Base-by-base conservation (phyloP, 2,329 filamentous ascomycete genomes). In the Endothia cerciana region DNA sequence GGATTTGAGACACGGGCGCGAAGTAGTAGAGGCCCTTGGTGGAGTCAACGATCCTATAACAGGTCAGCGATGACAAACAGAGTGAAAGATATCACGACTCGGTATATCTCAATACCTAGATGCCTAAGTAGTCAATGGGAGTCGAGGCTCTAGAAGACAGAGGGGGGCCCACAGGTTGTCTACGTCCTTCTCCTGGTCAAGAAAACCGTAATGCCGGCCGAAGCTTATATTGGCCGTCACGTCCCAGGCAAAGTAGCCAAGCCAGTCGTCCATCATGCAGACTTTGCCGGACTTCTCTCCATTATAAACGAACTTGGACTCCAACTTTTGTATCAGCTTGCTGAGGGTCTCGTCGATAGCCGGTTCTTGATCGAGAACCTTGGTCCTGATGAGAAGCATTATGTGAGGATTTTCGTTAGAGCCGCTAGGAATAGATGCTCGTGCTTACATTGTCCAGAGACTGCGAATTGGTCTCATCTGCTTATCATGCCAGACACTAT, bases 21-120 rank as follows among this genome's bases (percentile, higher is more conserved):
- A 74, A 72, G 66, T 77, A 72, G 53, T 78, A 75, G 3, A 78
- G 70, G 2, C 78, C 72, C 47, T 75, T 69, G 22, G 36, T 45
- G 3, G 60, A 62, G 17, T 62, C 60, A 25, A 22, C 13, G 28
- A 62, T 62, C 15, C 60, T 62, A 15, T 13, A 30, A 10, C 33
- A 51, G 53, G 36, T 41, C 15, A 41, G 22, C 19, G 45, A 25
- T 38, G 11, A 41, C 15, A n/a, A 41, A 15, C n/a, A 28, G 33
- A n/a, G n/a, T n/a, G n/a, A n/a, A n/a, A n/a, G n/a, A 36, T 36
- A 36, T 36, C 10, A 36, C 33, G 10, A 36, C 10, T 36, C 10
- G 33, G 33, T 36, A 5, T 10, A 10, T 5, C 33, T 36, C 33
- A 36, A 36, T 36, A 36, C 33, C 33, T 36, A 36, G 33, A 10